These are phyloP conservation scores for Xylaria sp. DNA, from an alignment of 2,329 filamentous ascomycete species.

Conservation along the genomic window DNA sequence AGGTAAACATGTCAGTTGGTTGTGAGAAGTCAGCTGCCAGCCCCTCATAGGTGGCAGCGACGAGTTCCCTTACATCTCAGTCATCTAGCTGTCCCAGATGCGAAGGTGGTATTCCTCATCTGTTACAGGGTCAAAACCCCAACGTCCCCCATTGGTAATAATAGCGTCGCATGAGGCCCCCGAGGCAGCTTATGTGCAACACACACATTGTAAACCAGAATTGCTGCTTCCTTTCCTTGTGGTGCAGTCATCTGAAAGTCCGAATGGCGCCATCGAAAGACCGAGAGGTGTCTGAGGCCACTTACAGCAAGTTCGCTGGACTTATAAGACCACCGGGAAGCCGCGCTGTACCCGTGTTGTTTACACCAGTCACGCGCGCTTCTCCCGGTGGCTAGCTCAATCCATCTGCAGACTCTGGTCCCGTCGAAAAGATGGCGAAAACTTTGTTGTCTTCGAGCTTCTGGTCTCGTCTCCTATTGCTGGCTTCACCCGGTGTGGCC, in stretches of 20 bases:
- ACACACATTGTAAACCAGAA: neutral
- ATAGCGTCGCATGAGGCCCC: neutral
- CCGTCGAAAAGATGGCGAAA: conserved; percentile 2
- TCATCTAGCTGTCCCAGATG: neutral
- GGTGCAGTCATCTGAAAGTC: conserved; percentile 2
- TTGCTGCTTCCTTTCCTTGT: neutral
- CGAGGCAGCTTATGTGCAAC: neutral
- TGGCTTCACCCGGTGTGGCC: conserved; percentile 1
- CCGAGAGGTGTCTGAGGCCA: neutral
- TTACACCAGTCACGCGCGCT: conserved; percentile 1
- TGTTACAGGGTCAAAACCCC: neutral
- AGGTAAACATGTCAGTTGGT: neutral
- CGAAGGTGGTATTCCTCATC: neutral
- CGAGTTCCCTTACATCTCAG: neutral
- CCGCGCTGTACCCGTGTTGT: neutral
- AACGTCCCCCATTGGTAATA: neutral
- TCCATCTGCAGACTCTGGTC: neutral
- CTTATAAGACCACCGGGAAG: neutral
- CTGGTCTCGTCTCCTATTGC: conserved; percentile 1
- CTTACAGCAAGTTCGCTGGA: neutral
- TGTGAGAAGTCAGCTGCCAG: neutral
- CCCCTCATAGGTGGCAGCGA: neutral
- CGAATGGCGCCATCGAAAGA: neutral
- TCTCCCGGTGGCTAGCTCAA: too few relatives aligned
- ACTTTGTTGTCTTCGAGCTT: conserved; percentile 1